A percentile compares a stretch with the other conserved stretches of the same genome.
phyloP scores from a whole-genome alignment of 345 rosid species.

The Eucalyptus curtisii region DNA sequence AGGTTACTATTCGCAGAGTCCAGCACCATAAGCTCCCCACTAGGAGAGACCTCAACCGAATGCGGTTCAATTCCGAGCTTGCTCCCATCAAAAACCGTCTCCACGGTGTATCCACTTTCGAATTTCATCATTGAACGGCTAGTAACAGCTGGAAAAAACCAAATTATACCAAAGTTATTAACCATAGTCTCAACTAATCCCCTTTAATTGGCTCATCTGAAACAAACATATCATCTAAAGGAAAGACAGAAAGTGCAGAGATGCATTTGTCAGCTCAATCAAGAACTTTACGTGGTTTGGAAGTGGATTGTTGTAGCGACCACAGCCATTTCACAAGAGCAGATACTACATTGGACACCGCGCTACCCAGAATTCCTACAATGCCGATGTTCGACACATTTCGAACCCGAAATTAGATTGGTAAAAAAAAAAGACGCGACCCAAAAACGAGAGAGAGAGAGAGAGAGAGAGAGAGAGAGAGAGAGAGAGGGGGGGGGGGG shows the following conservation, averaged over 20 bases:
- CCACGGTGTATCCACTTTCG: conserved; percentile 87
- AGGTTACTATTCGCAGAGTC: conserved; percentile 84
- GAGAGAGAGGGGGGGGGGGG: neutral
- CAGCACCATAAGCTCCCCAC: conserved; percentile 80
- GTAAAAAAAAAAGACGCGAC: neutral
- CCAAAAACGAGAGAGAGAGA: neutral
- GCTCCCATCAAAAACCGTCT: conserved; percentile 96
- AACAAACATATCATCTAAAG: neutral
- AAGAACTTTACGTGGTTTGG: conserved; percentile 45
- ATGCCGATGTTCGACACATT: neutral
- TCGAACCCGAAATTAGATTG: neutral
- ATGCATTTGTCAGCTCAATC: neutral
- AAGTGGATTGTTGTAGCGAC: conserved; percentile 60
- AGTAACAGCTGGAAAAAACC: conserved; percentile 42
- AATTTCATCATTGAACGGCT: conserved; percentile 91
- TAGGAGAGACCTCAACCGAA: conserved; percentile 54
- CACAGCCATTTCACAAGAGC: conserved; percentile 78
- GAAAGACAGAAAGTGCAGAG: neutral
- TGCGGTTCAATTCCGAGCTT: conserved; percentile 87
- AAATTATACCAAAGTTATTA: neutral
- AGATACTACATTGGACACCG: conserved; percentile 73
- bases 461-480: neutral
- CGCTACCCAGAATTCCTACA: conserved; percentile 66
- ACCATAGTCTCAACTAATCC: neutral
- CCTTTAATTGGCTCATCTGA: neutral